phyloP scores from a whole-genome alignment of 495 filamentous ascomycete species.

The Penicillium paxilli region DNA sequence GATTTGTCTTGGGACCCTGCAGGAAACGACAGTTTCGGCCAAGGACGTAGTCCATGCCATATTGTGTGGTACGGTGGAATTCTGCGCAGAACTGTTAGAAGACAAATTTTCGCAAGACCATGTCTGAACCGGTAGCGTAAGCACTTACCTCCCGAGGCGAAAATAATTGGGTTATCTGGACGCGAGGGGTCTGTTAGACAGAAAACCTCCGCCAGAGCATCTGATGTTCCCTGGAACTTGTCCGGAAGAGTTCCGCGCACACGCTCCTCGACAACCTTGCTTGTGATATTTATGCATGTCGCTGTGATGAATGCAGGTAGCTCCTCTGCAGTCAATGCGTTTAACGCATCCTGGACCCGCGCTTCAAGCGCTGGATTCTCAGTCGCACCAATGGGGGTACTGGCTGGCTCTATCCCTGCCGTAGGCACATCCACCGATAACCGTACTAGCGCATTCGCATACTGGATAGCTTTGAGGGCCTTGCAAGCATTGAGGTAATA shows the following conservation, averaged over 20 bases:
- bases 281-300: constrained; percentile 32
- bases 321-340: constrained; percentile 61
- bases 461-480: constrained; percentile 65
- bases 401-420: constrained; percentile 46
- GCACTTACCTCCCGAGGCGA: constrained; percentile 67
- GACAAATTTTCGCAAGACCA: constrained; percentile 26
- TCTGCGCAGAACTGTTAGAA: constrained; percentile 38
- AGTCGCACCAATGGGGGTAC: constrained; percentile 43
- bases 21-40: constrained; percentile 64
- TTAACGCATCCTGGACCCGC: constrained; percentile 58
- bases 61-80: constrained; percentile 53
- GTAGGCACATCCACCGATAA: constrained; percentile 28
- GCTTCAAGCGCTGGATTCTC: constrained; percentile 55
- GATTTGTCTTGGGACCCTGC: constrained; percentile 57
- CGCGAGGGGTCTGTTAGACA: constrained; percentile 74
- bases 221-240: constrained; percentile 55
- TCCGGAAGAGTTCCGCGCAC: constrained; percentile 33
- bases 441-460: constrained; percentile 63
- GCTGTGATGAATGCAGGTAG: constrained; percentile 68
- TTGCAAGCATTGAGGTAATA: constrained; percentile 68
- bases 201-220: constrained; percentile 73
- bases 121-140: not conserved
- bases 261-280: constrained; percentile 34
- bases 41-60: constrained; percentile 56
- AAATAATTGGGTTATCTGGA: constrained; percentile 73